A percentile compares a stretch with the other conserved stretches of the same genome.
phyloP scores from a whole-genome alignment of 2,329 filamentous ascomycete species.

The Emmonsiellopsis sp. region DNA sequence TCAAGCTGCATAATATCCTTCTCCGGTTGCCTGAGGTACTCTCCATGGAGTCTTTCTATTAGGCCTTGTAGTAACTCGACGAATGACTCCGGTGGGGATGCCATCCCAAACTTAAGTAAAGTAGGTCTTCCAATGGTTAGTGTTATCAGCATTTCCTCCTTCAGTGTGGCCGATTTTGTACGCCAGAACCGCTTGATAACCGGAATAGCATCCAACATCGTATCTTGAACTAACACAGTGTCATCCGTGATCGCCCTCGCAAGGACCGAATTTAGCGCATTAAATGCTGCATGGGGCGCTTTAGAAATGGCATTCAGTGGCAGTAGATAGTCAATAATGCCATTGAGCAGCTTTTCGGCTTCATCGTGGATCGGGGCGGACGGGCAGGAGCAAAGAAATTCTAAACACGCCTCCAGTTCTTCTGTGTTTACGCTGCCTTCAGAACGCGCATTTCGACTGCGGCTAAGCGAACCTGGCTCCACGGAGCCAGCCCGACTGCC shows the following conservation, averaged over 20 bases:
- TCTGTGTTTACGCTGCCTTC: slow-evolving; percentile 29
- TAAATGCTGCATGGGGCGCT: slow-evolving; percentile 64
- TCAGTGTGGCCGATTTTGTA: slow-evolving; percentile 55
- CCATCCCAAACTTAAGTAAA: slow-evolving; percentile 33
- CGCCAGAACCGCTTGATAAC: slow-evolving; percentile 70
- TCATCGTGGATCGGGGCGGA: slow-evolving; percentile 57
- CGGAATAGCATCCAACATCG: slow-evolving; percentile 56
- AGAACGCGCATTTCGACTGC: slow-evolving; percentile 7
- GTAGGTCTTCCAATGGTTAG: slow-evolving; percentile 58
- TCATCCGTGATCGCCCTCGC: slow-evolving; percentile 59
- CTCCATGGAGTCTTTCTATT: slow-evolving; percentile 59
- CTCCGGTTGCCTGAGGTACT: slow-evolving; percentile 65
- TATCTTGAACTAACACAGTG: slow-evolving; percentile 49
- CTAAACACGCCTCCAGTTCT: slow-evolving; percentile 56
- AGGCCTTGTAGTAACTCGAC: slow-evolving; percentile 51
- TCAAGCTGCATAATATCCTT: slow-evolving; percentile 67
- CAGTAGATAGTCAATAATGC: slow-evolving; percentile 53
- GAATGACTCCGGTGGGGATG: slow-evolving; percentile 31
- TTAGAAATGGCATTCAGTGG: slow-evolving; percentile 51
- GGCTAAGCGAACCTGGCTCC: slow-evolving; percentile 18
- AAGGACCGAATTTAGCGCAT: slow-evolving; percentile 63
- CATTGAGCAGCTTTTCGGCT: slow-evolving; percentile 46
- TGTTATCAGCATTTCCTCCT: slow-evolving; percentile 68
- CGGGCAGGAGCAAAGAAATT: slow-evolving; percentile 52
- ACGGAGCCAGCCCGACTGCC: slow-evolving; percentile 22